A percentile compares a stretch with the other conserved stretches of the same genome.
phyloP scores from a whole-genome alignment of 495 filamentous ascomycete genomes.

The Aspergillus funiculosus region DNA sequence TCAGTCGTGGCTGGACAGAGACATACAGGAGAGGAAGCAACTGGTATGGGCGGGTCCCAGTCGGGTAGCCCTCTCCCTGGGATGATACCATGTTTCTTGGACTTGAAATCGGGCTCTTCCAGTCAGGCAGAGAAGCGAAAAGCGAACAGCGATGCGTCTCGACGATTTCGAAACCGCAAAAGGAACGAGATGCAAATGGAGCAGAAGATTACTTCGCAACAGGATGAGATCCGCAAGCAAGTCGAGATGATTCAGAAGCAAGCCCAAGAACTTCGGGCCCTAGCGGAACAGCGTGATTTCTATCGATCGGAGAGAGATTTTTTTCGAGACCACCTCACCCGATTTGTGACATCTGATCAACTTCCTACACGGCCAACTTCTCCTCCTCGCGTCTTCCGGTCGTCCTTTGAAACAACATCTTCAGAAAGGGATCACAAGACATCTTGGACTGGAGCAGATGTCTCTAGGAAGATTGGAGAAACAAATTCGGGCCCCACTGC shows the following conservation, averaged over 20 bases:
- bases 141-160: conserved; percentile 89
- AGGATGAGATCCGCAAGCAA: conserved; percentile 54
- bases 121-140: conserved; percentile 86
- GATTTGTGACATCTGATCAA: conserved; percentile 43
- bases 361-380: conserved; percentile 40
- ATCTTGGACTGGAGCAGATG: conserved; percentile 9
- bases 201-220: conserved; percentile 50
- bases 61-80: conserved; percentile 30
- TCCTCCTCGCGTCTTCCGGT: conserved; percentile 23
- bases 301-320: conserved; percentile 59
- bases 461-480: conserved; percentile 4
- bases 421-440: conserved; percentile 4
- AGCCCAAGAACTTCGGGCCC: conserved; percentile 51
- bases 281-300: conserved; percentile 49
- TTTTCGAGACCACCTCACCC: conserved; percentile 56
- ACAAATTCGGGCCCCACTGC: conserved; percentile 1
- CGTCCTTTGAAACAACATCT: conserved; percentile 7
- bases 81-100: conserved; percentile 57
- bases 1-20: conserved; percentile 25
- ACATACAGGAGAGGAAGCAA: conserved; percentile 32
- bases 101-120: conserved; percentile 76
- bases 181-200: conserved; percentile 77
- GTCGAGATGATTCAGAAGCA: conserved; percentile 49
- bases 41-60: conserved; percentile 34
- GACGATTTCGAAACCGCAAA: conserved; percentile 84